Percentiles rank a stretch among this genome's conserved stretches.
Evolutionary conservation across 1,139 yeast species (phyloP).

Genomic region (Candida freyschussii): DNA sequence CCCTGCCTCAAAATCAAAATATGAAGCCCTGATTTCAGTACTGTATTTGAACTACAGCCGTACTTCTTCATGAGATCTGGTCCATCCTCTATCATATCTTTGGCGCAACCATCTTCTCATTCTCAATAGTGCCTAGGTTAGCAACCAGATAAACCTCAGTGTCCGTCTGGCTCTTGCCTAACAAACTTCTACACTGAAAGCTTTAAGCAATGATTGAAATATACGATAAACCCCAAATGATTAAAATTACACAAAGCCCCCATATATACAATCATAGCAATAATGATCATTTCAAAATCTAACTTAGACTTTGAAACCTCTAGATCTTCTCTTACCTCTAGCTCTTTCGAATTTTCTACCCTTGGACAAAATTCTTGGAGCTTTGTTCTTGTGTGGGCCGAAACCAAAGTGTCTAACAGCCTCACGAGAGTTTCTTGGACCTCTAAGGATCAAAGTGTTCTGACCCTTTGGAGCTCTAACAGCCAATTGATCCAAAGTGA

Average conservation of each 20-base stretch:
- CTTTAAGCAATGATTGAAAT: slow-evolving; percentile 16
- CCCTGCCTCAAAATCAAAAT: no score
- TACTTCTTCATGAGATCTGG: no score
- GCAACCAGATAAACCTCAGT: no score
- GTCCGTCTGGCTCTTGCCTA: no score
- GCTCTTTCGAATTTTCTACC: slow-evolving; percentile 99
- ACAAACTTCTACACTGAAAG: no score
- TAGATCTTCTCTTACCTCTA: slow-evolving; percentile 98
- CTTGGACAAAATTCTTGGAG: slow-evolving; percentile 95
- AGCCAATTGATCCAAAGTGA: slow-evolving; percentile 99
- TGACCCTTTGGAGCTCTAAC: slow-evolving; percentile 99
- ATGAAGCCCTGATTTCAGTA: no score
- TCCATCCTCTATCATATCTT: no score
- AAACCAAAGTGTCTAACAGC: slow-evolving; percentile 99
- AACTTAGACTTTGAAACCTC: slow-evolving; percentile 99
- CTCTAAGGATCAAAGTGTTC: slow-evolving; percentile 97
- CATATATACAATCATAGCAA: slow-evolving; percentile 20
- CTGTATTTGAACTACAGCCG: no score
- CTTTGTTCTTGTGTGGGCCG: slow-evolving; percentile 99
- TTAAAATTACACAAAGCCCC: slow-evolving; percentile 20
- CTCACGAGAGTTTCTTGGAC: slow-evolving; percentile 98
- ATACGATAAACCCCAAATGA: slow-evolving; percentile 17
- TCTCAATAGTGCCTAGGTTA: no score
- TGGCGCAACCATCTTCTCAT: no score
- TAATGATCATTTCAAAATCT: slow-evolving; percentile 23